Conservation (phyloP, 2,329 filamentous ascomycete genomes). For the Raffaelea deltoideospora region DNA sequence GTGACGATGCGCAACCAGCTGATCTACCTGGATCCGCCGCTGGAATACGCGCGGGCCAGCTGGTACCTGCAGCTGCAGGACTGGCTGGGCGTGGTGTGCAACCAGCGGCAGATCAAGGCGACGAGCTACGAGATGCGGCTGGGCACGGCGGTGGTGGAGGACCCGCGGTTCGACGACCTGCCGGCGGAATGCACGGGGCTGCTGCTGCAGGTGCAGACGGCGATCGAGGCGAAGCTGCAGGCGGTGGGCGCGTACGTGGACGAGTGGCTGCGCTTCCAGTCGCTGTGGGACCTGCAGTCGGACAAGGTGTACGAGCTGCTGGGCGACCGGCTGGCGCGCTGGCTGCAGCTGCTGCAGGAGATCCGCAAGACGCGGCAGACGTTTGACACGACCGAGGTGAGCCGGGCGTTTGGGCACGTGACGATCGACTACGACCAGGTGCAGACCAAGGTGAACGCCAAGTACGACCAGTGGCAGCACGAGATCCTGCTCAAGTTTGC, state of each 20-base stretch:
- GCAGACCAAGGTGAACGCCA: slow-evolving; percentile 95
- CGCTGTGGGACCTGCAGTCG: slow-evolving; percentile 91
- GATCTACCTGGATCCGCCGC: slow-evolving; percentile 86
- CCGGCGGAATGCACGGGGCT: slow-evolving; percentile 69
- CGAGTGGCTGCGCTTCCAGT: slow-evolving; percentile 98
- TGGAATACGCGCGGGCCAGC: slow-evolving; percentile 80
- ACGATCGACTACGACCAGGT: slow-evolving; percentile 98
- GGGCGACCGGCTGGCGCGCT: slow-evolving; percentile 79
- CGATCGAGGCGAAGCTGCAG: slow-evolving; percentile 68
- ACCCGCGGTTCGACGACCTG: slow-evolving; percentile 67
- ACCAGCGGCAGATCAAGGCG: slow-evolving; percentile 85
- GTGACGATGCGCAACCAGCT: slow-evolving; percentile 97
- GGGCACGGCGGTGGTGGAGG: slow-evolving; percentile 47
- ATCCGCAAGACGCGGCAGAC: slow-evolving; percentile 90
- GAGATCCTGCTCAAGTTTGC: slow-evolving; percentile 94
- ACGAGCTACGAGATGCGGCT: slow-evolving; percentile 86
- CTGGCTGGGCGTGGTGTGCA: slow-evolving; percentile 88
- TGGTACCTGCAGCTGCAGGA: slow-evolving; percentile 89
- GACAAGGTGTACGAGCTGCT: slow-evolving; percentile 89
- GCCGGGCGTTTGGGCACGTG: slow-evolving; percentile 81
- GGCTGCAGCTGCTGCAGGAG: slow-evolving; percentile 92
- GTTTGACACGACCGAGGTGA: slow-evolving; percentile 93
- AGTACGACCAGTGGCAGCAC: slow-evolving; percentile 99
- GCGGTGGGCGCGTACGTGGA: slow-evolving; percentile 79
- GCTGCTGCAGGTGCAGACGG: slow-evolving; percentile 64